Percentiles rank a stretch among this genome's conserved stretches.
Evolutionary conservation across 108 stramenopile genomes (phyloP).

Genomic region (Cyclotella baltica): DNA sequence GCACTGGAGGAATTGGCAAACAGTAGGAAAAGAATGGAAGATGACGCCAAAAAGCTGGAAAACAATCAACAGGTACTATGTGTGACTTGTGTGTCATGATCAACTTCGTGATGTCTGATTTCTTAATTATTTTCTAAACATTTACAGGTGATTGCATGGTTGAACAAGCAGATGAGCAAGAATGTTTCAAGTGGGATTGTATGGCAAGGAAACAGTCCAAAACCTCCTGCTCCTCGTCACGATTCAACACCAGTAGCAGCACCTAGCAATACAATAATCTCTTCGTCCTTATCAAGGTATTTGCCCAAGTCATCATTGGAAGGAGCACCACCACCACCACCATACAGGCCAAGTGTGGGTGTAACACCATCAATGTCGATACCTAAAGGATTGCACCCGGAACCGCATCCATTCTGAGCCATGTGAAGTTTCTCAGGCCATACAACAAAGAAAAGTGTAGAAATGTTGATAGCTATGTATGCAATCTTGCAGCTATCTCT

Average conservation of each 20-base stretch:
- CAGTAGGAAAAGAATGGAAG: conserved; percentile 25
- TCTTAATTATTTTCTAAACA: not conserved
- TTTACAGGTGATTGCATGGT: conserved; percentile 50
- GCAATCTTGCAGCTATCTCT: too few species aligned
- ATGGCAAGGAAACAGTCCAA: conserved; percentile 23
- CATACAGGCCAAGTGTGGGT: not conserved
- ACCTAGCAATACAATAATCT: not conserved
- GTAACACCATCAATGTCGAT: conserved; percentile 2
- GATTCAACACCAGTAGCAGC: conserved; percentile 10
- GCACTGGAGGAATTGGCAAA: conserved; percentile 28
- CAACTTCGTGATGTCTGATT: not conserved
- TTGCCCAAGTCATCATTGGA: conserved; percentile 4
- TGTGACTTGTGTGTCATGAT: not conserved
- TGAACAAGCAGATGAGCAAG: conserved; percentile 43
- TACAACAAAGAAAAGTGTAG: too few species aligned
- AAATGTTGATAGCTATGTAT: too few species aligned
- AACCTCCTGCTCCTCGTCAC: not conserved
- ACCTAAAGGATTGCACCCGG: not conserved
- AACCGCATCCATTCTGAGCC: conserved; percentile 3
- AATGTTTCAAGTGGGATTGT: conserved; percentile 11
- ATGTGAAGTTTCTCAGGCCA: not conserved
- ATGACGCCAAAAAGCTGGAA: conserved; percentile 39
- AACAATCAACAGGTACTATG: conserved; percentile 56
- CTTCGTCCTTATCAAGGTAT: conserved; percentile 11
- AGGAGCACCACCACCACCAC: not conserved